Evolutionary conservation across 2,329 filamentous ascomycete genomes (phyloP).

Genomic region (Lecanosticta acicola): DNA sequence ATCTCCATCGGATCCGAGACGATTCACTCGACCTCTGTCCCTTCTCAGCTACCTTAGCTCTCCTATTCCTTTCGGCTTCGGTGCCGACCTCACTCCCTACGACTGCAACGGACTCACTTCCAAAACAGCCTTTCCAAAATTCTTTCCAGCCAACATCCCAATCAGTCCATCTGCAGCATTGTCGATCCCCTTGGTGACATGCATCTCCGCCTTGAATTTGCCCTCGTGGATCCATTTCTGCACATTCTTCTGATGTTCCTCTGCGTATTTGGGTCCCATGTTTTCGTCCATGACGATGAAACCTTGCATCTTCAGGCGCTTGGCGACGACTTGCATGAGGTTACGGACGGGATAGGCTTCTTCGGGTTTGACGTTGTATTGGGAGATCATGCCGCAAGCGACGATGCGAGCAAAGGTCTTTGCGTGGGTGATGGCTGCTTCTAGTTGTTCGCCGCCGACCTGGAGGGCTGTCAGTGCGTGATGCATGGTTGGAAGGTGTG

Average conservation of each 20-base stretch:
- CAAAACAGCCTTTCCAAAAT: slow-evolving; percentile 80
- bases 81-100: neutral
- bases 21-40: no score
- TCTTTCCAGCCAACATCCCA: slow-evolving; percentile 69
- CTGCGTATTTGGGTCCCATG: slow-evolving; percentile 60
- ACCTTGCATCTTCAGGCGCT: slow-evolving; percentile 65
- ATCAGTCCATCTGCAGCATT: slow-evolving; percentile 67
- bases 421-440: slow-evolving; percentile 59
- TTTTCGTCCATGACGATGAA: slow-evolving; percentile 64
- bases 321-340: slow-evolving; percentile 58
- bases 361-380: slow-evolving; percentile 61
- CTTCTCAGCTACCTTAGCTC: neutral
- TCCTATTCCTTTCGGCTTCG: neutral
- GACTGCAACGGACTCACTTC: slow-evolving; percentile 46
- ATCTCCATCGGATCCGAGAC: no score
- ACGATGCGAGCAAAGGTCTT: slow-evolving; percentile 64
- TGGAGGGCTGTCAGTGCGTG: no score
- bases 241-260: slow-evolving; percentile 71
- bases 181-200: slow-evolving; percentile 70
- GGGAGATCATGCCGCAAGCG: slow-evolving; percentile 61
- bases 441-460: slow-evolving; percentile 63
- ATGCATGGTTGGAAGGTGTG: no score
- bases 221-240: slow-evolving; percentile 72
- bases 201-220: slow-evolving; percentile 63
- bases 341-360: slow-evolving; percentile 64